phyloP scores from a whole-genome alignment of 2,329 filamentous ascomycete species.

The Samsoniella hepiali region DNA sequence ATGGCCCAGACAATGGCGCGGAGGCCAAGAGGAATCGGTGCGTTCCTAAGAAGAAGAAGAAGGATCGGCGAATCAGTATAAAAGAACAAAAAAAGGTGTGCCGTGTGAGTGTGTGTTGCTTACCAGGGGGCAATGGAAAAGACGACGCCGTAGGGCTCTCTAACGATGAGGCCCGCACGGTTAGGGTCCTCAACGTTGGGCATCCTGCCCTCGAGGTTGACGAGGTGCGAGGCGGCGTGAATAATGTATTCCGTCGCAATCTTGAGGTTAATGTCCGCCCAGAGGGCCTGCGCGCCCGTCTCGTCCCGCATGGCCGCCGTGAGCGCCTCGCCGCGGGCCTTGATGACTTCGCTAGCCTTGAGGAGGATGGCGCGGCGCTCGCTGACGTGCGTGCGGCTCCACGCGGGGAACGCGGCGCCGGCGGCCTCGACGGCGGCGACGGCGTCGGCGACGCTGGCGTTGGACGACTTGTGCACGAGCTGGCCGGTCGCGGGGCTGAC shows the following conservation, averaged over 20 bases:
- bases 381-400: slow-evolving; percentile 60
- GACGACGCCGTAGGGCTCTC: slow-evolving; percentile 30
- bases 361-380: slow-evolving; percentile 67
- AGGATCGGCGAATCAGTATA: background rate
- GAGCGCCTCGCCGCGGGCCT: slow-evolving; percentile 58
- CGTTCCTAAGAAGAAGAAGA: slow-evolving; percentile 41
- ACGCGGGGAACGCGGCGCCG: slow-evolving; percentile 64
- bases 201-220: slow-evolving; percentile 37
- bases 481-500: slow-evolving; percentile 52
- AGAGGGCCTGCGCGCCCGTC: slow-evolving; percentile 38
- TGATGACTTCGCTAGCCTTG: slow-evolving; percentile 64
- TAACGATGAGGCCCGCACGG: slow-evolving; percentile 34
- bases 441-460: slow-evolving; percentile 41
- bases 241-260: slow-evolving; percentile 37
- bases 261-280: slow-evolving; percentile 40
- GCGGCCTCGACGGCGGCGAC: slow-evolving; percentile 52
- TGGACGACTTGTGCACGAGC: slow-evolving; percentile 40
- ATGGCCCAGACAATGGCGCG: slow-evolving; percentile 57
- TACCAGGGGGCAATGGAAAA: slow-evolving; percentile 32
- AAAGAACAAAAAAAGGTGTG: background rate
- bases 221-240: slow-evolving; percentile 43
- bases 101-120: background rate
- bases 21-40: slow-evolving; percentile 48
- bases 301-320: slow-evolving; percentile 54
- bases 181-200: slow-evolving; percentile 31